A percentile compares a stretch with the other conserved stretches of the same genome.
Evolutionary conservation across 1,284 basidiomycete genomes (phyloP).

Genomic region (Ganoderma sp.): DNA sequence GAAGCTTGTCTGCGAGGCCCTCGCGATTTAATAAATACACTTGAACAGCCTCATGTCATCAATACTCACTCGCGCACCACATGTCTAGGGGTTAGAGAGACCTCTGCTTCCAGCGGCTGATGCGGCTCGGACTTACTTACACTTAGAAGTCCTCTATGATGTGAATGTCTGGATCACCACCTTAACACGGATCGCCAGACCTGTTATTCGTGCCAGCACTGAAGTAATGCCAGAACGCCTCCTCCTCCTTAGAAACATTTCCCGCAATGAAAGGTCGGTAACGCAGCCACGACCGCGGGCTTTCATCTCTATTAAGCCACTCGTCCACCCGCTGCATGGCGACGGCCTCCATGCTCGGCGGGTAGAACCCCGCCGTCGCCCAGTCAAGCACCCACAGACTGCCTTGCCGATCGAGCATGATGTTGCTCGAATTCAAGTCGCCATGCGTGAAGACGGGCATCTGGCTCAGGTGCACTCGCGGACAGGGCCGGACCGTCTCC

Average conservation of each 20-base stretch:
- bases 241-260: not conserved
- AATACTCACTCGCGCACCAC: too few species aligned
- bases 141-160: too few species aligned
- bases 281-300: not conserved
- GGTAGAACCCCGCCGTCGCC: constrained; percentile 31
- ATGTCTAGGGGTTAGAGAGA: too few species aligned
- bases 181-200: too few species aligned
- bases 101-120: too few species aligned
- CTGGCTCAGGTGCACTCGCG: constrained; percentile 4
- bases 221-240: constrained; percentile 18
- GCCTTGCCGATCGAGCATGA: constrained; percentile 29
- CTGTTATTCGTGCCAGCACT: not conserved
- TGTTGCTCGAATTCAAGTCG: constrained; percentile 33
- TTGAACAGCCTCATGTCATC: too few species aligned
- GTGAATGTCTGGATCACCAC: too few species aligned
- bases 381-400: constrained; percentile 36
- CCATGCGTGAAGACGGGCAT: constrained; percentile 32
- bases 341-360: constrained; percentile 27
- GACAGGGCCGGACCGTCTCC: not conserved
- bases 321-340: constrained; percentile 12
- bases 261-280: constrained; percentile 17
- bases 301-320: not conserved
- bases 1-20: too few species aligned
- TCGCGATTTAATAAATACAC: too few species aligned
- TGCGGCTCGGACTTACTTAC: too few species aligned